These are phyloP conservation scores for Saccharomyces kudriavzevii DNA, from an alignment of 805 yeast genomes.

Conservation along the genomic window DNA sequence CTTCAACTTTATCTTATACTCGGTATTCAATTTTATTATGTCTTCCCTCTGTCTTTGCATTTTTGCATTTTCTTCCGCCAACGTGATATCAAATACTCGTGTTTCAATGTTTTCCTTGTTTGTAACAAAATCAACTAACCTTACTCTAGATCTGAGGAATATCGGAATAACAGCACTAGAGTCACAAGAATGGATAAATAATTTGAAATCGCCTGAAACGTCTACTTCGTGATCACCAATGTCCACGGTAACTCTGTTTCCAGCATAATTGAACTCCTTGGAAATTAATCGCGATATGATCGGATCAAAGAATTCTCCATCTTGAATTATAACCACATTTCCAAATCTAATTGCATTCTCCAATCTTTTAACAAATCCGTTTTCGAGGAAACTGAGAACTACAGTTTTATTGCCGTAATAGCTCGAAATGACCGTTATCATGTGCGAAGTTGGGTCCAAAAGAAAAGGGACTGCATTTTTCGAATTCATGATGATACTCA, in stretches of 20 bases:
- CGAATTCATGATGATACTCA: slow-evolving; percentile 39
- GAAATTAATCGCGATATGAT: slow-evolving; percentile 54
- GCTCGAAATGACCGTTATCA: slow-evolving; percentile 36
- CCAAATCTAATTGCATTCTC: slow-evolving; percentile 85
- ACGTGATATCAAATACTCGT: slow-evolving; percentile 49
- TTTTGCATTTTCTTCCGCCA: slow-evolving; percentile 56
- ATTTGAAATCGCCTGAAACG: slow-evolving; percentile 51
- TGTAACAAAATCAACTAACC: slow-evolving; percentile 62
- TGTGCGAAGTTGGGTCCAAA: slow-evolving; percentile 60
- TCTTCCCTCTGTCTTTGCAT: slow-evolving; percentile 50
- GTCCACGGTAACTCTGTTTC: slow-evolving; percentile 58
- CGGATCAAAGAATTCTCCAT: slow-evolving; percentile 79
- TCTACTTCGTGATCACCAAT: slow-evolving; percentile 62
- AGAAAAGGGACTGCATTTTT: slow-evolving; percentile 43
- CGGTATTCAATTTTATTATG: slow-evolving; percentile 48
- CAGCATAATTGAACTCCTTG: slow-evolving; percentile 50
- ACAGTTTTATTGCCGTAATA: slow-evolving; percentile 32
- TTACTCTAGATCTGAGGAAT: slow-evolving; percentile 54
- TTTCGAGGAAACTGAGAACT: slow-evolving; percentile 65
- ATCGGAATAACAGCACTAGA: slow-evolving; percentile 39
- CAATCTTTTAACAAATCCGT: slow-evolving; percentile 53
- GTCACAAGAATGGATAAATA: slow-evolving; percentile 57
- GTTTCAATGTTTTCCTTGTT: slow-evolving; percentile 59
- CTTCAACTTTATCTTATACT: slow-evolving; percentile 47
- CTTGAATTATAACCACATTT: slow-evolving; percentile 59